Conservation (phyloP, 148 eudicot genomes). For the Cornus kousa region DNA sequence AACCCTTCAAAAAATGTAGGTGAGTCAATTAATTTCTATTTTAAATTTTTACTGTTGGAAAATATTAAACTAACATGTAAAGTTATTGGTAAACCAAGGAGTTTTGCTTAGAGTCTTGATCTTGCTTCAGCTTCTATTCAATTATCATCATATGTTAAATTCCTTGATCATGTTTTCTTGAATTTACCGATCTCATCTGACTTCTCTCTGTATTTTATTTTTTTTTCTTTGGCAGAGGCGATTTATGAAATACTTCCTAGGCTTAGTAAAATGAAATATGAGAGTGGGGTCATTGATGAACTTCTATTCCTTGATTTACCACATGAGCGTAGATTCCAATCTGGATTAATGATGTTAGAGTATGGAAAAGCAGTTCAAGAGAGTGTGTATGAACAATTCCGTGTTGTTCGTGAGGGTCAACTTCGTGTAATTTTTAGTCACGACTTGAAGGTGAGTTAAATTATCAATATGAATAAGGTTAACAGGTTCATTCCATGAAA, state of each 20-base stretch:
- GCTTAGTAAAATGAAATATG: slow-evolving; percentile 34
- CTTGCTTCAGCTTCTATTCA: slow-evolving; percentile 3
- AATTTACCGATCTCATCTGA: slow-evolving; percentile 4
- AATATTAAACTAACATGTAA: background rate
- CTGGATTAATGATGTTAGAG: slow-evolving; percentile 41
- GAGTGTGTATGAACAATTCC: slow-evolving; percentile 50
- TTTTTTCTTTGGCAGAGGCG: slow-evolving; percentile 36
- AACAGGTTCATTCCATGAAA: background rate
- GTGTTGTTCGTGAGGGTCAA: slow-evolving; percentile 61
- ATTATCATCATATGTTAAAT: background rate
- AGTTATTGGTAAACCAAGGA: background rate
- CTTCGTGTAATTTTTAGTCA: slow-evolving; percentile 54
- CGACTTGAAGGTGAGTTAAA: slow-evolving; percentile 54
- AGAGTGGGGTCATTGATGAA: slow-evolving; percentile 58
- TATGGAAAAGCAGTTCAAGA: slow-evolving; percentile 56
- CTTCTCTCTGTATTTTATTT: background rate
- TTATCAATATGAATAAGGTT: background rate
- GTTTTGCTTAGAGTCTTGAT: background rate
- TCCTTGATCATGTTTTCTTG: background rate
- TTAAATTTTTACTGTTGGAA: background rate
- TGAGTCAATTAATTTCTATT: background rate
- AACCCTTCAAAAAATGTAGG: background rate
- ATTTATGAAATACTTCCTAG: slow-evolving; percentile 43
- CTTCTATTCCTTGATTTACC: slow-evolving; percentile 49
- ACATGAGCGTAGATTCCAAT: slow-evolving; percentile 30